Evolutionary conservation across 75 land plant genomes (phyloP).

Genomic region (Picea sitchensis): DNA sequence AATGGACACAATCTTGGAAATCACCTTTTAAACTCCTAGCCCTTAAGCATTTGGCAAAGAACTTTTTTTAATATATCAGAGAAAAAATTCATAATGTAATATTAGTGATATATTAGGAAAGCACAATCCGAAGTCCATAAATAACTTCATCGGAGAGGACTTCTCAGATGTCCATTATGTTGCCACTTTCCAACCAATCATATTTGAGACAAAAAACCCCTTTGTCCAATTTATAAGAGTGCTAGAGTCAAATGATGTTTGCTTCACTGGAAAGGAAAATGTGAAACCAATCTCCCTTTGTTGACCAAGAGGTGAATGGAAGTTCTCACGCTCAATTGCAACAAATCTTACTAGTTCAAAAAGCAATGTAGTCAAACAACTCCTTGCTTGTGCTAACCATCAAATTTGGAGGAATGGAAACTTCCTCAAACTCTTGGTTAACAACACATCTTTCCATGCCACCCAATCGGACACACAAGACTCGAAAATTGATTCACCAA

Average conservation of each 20-base stretch:
- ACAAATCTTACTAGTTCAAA: constrained; percentile 43
- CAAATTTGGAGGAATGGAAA: constrained; percentile 35
- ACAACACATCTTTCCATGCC: constrained; percentile 44
- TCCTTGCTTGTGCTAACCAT: constrained; percentile 53
- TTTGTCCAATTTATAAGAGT: constrained; percentile 58
- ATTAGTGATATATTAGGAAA: too few species aligned
- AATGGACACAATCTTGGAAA: too few species aligned
- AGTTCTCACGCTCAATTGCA: constrained; percentile 24
- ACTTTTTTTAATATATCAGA: too few species aligned
- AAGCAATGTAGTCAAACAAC: constrained; percentile 55
- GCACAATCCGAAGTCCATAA: too few species aligned
- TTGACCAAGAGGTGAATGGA: constrained; percentile 21
- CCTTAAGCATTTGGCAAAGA: too few species aligned
- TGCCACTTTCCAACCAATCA: too few species aligned
- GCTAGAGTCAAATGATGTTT: constrained; percentile 40
- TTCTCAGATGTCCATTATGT: too few species aligned
- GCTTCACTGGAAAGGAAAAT: constrained; percentile 64
- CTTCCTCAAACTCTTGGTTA: constrained; percentile 43
- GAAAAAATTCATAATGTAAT: too few species aligned
- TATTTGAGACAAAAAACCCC: constrained; percentile 18
- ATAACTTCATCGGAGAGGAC: too few species aligned
- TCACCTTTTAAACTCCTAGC: too few species aligned
- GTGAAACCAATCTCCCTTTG: constrained; percentile 65
- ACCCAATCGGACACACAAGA: constrained; percentile 47
- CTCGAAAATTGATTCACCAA: constrained; percentile 73